Percentiles rank a stretch among this genome's conserved stretches.
These are phyloP conservation scores for Drechslerella dactyloides DNA, from an alignment of 2,329 filamentous ascomycete species.

Conservation along the genomic window DNA sequence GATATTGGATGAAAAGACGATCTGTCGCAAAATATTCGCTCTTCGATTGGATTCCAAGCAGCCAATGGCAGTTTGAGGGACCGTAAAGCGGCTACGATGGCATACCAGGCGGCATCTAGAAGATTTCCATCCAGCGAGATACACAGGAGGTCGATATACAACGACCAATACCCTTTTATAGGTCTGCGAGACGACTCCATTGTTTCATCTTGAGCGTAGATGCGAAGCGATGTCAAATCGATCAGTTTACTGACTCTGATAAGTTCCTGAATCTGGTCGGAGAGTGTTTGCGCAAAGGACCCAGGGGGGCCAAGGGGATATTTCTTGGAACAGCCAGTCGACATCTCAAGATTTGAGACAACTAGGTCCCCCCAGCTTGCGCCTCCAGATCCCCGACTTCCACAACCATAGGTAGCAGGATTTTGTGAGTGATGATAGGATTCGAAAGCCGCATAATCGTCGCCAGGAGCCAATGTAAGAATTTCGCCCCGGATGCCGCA, in stretches of 20 bases:
- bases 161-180: constrained; percentile 87
- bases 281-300: constrained; percentile 68
- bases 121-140: constrained; percentile 90
- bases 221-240: constrained; percentile 44
- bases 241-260: constrained; percentile 52
- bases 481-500: constrained; percentile 90
- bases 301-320: constrained; percentile 79
- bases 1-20: constrained; percentile 54
- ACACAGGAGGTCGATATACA: constrained; percentile 95
- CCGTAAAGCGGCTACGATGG: constrained; percentile 77
- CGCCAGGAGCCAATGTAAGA: constrained; percentile 74
- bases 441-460: constrained; percentile 59
- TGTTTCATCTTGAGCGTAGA: constrained; percentile 54
- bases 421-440: constrained; percentile 55
- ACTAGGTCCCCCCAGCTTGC: constrained; percentile 70
- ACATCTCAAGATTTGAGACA: constrained; percentile 91
- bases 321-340: constrained; percentile 84
- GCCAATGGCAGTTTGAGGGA: constrained; percentile 79
- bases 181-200: constrained; percentile 58
- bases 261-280: constrained; percentile 71
- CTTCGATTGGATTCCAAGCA: constrained; percentile 81
- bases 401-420: constrained; percentile 55
- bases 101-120: constrained; percentile 88
- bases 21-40: constrained; percentile 75
- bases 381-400: constrained; percentile 55